Evolutionary conservation across 2,329 filamentous ascomycete genomes (phyloP).

Genomic region (Tolypocladium amazonense): DNA sequence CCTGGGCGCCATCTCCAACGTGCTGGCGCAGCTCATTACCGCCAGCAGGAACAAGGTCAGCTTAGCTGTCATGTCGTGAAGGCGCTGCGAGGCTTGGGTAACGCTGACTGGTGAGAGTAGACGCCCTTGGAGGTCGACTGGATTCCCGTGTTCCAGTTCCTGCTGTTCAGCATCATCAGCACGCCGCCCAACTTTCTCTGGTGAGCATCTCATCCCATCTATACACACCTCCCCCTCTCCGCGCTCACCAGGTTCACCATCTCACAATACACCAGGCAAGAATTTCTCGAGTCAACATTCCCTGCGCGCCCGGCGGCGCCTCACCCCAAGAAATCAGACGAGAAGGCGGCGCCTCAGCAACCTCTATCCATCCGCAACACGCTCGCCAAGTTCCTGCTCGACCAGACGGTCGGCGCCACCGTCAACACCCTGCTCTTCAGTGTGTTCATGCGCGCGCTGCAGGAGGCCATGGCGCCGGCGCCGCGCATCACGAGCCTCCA

Average conservation of each 20-base stretch:
- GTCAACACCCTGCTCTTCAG: slow-evolving; percentile 58
- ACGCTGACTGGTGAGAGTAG: not conserved
- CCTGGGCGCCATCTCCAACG: slow-evolving; percentile 57
- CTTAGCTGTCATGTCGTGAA: not conserved
- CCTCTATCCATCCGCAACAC: slow-evolving; percentile 52
- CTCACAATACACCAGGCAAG: slow-evolving; percentile 47
- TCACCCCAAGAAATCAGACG: slow-evolving; percentile 13
- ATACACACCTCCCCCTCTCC: not conserved
- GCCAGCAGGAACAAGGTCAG: slow-evolving; percentile 50
- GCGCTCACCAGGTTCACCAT: not conserved
- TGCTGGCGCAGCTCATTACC: slow-evolving; percentile 61
- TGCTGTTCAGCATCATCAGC: slow-evolving; percentile 60
- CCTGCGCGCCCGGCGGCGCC: slow-evolving; percentile 50
- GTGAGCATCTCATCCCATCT: slow-evolving; percentile 29
- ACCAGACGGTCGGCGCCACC: slow-evolving; percentile 56
- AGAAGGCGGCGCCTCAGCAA: slow-evolving; percentile 8
- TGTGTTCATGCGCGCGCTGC: slow-evolving; percentile 46
- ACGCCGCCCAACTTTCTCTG: slow-evolving; percentile 79
- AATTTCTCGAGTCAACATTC: slow-evolving; percentile 62
- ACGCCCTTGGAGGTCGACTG: slow-evolving; percentile 41
- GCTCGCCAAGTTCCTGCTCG: slow-evolving; percentile 53
- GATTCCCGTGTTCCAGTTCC: slow-evolving; percentile 63
- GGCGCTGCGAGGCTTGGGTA: too few species aligned
- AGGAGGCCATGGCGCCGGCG: slow-evolving; percentile 33
- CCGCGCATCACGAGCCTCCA: slow-evolving; percentile 25